Evolutionary conservation across 2,329 filamentous ascomycete species (phyloP).

Genomic region (Basipetospora sp.): DNA sequence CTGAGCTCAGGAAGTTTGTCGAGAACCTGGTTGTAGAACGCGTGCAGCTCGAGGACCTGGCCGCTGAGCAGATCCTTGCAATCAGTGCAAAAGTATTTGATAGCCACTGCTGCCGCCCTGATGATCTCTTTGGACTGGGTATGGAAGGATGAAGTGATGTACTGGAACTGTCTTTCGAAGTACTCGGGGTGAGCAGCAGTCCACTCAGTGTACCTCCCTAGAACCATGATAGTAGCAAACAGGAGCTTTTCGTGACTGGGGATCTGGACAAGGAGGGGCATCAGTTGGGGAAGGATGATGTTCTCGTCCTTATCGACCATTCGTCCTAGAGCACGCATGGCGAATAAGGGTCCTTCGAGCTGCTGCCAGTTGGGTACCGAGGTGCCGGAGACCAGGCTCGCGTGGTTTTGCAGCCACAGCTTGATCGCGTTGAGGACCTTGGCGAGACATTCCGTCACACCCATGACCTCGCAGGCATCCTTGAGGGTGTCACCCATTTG

Average conservation of each 20-base stretch:
- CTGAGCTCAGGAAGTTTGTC: constrained; percentile 73
- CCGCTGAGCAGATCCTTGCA: constrained; percentile 74
- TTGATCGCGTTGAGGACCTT: constrained; percentile 82
- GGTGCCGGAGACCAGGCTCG: constrained; percentile 54
- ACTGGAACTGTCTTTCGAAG: constrained; percentile 81
- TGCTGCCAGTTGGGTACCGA: constrained; percentile 91
- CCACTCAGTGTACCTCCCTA: constrained; percentile 96
- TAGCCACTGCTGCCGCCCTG: constrained; percentile 77
- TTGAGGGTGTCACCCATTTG: constrained; percentile 96
- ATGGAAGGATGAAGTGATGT: constrained; percentile 85
- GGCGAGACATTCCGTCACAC: constrained; percentile 73
- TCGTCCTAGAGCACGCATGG: constrained; percentile 85
- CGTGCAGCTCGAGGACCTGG: constrained; percentile 73
- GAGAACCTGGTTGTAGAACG: constrained; percentile 81
- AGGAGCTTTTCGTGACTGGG: constrained; percentile 94
- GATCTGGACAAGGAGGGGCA: constrained; percentile 85
- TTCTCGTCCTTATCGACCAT: constrained; percentile 87
- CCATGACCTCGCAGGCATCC: constrained; percentile 91
- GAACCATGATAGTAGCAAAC: constrained; percentile 94
- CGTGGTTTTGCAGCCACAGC: constrained; percentile 74
- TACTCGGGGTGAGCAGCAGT: constrained; percentile 87
- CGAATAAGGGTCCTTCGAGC: constrained; percentile 86
- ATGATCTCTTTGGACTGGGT: constrained; percentile 82
- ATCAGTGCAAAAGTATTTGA: constrained; percentile 95
- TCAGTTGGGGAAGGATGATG: constrained; percentile 76